Base-by-base conservation (phyloP, 306 rosid genomes). In the Cucumis melo region DNA sequence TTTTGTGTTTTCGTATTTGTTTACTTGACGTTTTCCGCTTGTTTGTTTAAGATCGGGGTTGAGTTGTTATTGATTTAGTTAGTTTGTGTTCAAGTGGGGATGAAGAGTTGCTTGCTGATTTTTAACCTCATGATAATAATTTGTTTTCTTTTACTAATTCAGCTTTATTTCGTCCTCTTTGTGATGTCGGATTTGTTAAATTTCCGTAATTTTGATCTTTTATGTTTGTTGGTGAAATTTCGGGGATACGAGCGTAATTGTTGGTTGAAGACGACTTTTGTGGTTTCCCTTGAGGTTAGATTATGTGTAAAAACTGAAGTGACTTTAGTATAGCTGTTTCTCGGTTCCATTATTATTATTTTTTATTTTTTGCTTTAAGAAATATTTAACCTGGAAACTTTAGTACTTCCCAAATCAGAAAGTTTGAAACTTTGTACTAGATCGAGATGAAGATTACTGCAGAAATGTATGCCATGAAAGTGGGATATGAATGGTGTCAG, bases 21-120 rank as follows among this genome's bases (percentile, higher is more conserved):
- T 17, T 50, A 12, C 5, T 59, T 66, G 39, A 20, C 44, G 17
- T 50, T 50, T 21, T 7, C 17, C 0, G 4, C 10, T 60, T 46
- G 58, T 76, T 76, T 61, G 72, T 42, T 44, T 9, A 23, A 76
- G 70, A 42, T 60, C 68, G 79, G 59, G 50, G 12, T 76, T 24
- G 15, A 10, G 41, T 24, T 41, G 20, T 55, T 34, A 10, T 74
- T 80, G 29, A 38, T 72, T 54, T 76, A 19, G 17, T 41, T 76
- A 9, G 66, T 60, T 59, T 76, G 20, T 21, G 79, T 48, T 70
- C 34, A 44, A 4, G 39, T 60, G 39, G 66, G 41, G 66, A 1
- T 70, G 10, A 1, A 70, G 56, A 21, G 74, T 12, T 42, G 32
- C 34, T 44, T 68, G 55, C n/a, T 68, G 73, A 21, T 23, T 44